Base-by-base conservation (phyloP, 495 filamentous ascomycete species). In the Trichoderma reesei region DNA sequence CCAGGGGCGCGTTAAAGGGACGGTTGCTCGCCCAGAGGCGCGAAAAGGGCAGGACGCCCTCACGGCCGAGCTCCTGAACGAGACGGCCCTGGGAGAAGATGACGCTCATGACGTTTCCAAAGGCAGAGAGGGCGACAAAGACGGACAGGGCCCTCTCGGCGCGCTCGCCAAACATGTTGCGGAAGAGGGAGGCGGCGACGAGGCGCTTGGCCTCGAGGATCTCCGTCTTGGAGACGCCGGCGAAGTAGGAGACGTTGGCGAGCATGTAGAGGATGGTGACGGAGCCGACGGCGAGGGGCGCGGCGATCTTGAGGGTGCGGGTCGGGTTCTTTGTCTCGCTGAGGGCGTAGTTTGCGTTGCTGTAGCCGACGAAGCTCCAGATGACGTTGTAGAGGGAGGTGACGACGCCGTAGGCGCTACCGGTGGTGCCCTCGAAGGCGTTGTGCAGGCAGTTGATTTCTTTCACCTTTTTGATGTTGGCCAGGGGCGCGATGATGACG, bases 121-220 rank as follows among this genome's bases (percentile, higher is more conserved):
- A 82, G 10, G 86, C 85, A 41, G 85, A 88, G n/a, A 90, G 72
- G 2, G 87, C 87, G 16, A 90, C 87, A 60, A 90, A 88, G 41
- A 86, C 86, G 11, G 85, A 84, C 64, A 90, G 82, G 51, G 81
- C 84, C 59, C 78, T 79, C 67, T 84, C 82, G 11, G 75, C 79
- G 5, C 74, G 74, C 37, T 76, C 72, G 48, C 77, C 77, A 63
- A 78, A 79, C 38, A 79, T 69, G 65, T 76, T 77, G n/a, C 64
- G 66, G 69, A 80, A 79, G 69, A 79, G 78, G 78, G 82, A 62
- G 72, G 80, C 67, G 5, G 77, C 77, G 11, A 77, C 74, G 16
- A 78, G 72, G 9, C 75, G 71, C 72, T 77, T 69, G 70, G 81
- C 56, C 72, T 78, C 46, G 73, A 83, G 44, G 75, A 84, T 72